These are phyloP conservation scores for Platanthera guangdongensis DNA, from an alignment of 106 monocot species.

Conservation along the genomic window DNA sequence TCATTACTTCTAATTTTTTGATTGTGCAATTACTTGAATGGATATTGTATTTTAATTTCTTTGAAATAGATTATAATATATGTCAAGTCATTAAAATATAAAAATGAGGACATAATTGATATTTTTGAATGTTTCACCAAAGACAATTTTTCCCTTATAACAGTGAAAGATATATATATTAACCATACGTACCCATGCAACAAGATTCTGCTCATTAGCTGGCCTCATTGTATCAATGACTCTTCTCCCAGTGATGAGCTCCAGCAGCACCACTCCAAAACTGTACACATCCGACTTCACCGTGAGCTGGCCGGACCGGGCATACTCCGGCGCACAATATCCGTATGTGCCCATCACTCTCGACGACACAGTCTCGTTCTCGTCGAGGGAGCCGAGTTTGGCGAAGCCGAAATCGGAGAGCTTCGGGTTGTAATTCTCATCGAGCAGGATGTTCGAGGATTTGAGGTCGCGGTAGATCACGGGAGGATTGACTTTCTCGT, in stretches of 20 bases:
- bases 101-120: no score
- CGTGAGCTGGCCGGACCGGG: not conserved
- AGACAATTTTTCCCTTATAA: no score
- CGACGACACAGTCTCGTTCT: not conserved
- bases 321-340: slow-evolving; percentile 10
- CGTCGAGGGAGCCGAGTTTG: slow-evolving; percentile 2
- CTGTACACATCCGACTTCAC: slow-evolving; percentile 7
- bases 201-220: slow-evolving; percentile 4
- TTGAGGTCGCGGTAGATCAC: slow-evolving; percentile 9
- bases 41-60: no score
- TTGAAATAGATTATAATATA: no score
- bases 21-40: no score
- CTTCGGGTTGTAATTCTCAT: slow-evolving; percentile 2
- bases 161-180: no score
- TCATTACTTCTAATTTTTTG: no score
- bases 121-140: no score
- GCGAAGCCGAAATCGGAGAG: slow-evolving; percentile 8
- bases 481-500: slow-evolving; percentile 2
- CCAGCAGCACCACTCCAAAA: slow-evolving; percentile 10
- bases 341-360: slow-evolving; percentile 12
- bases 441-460: slow-evolving; percentile 9
- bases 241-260: slow-evolving; percentile 10
- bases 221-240: slow-evolving; percentile 5
- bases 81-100: no score
- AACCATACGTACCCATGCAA: slow-evolving; percentile 1